Base-by-base conservation (phyloP, 345 rosid species). In the Citrus mangshanensis region DNA sequence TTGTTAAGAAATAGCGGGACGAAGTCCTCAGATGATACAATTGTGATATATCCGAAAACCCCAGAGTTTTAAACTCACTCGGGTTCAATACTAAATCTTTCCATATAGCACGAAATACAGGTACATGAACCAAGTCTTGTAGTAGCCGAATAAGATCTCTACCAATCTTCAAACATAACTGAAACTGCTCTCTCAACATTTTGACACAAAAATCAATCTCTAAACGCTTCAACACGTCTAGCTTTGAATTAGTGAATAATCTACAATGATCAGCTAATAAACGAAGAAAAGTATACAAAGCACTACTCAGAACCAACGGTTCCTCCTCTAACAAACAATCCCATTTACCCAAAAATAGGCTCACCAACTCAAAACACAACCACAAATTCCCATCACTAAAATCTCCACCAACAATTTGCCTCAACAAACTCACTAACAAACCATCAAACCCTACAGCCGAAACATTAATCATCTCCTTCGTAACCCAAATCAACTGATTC, bases 41-140 rank as follows among this genome's bases (percentile, higher is more conserved):
- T 69, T 85, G 86, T 9, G 91, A 80, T 37, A 93, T 66, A 73
- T 89, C 88, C 0, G 80, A 85, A 75, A 89, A 90, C 42, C 82
- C 88, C 0, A 69, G 67, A 30, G 86, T 82, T 76, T 80, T 79
- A 51, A 89, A 88, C 74, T 79, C 86, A 27, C 81, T 55, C 2
- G 87, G 92, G 68, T 82, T 87, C 71, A 81, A 73, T 32, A 89
- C 79, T 83, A 95, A 80, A 84, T 81, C 90, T 63, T 84, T 92
- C 96, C 93, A 92, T 73, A 92, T 68, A 73, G 86, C 89, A 75
- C 73, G 78, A 67, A 95, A 88, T 58, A 78, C 92, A 4, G 93
- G 89, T 37, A 95, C 88, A 79, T 95, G 94, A 88, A 87, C 81
- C 77, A 95, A 72, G 66, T 93, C 98, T 64, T 93, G 99, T 28